Base-by-base conservation (phyloP, 257 asterid species). In the Linaria vulgaris region DNA sequence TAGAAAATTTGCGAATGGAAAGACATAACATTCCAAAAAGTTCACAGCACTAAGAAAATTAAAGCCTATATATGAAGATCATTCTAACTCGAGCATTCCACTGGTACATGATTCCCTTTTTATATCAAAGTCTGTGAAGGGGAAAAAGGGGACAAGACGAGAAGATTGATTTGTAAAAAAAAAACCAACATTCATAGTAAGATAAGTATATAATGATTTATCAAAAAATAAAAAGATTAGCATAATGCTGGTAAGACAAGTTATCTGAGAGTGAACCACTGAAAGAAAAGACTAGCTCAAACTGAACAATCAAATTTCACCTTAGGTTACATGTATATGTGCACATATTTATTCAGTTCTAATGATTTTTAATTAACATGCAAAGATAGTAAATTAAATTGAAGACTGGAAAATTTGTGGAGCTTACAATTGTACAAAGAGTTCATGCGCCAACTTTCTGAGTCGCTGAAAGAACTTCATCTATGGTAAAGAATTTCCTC, bases 401-500 rank as follows among this genome's bases (percentile, higher is more conserved):
- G n/a, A n/a, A 23, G 9, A 21, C 53, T 24, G 37, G 44, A 31
- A n/a, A n/a, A 53, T 45, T 47, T 47, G 48, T 13, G n/a, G 34
- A 54, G 47, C 6, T 27, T 19, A 49, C 49, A 56, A 47, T 39
- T 44, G 20, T 47, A 46, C 12, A 16, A 53, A 59, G 14, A 59
- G 19, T 55, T 64, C 23, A 61, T 52, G 64, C 54, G 64, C 74
- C 74, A 16, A 59, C 54, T 61, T 72, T 83, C 80, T 81, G 66
- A 47, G 89, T 78, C 27, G 85, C 84, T 39, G 91, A 78, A 64
- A 89, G 78, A 66, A 89, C 95, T 73, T 85, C 95, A 37, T 62
- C 45, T 52, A 92, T 89, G 74, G 50, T 70, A 54, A 76, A 70
- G 78, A 82, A 79, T 52, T 72, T 76, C 41, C 66, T 82, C 63